phyloP scores from a whole-genome alignment of 495 filamentous ascomycete genomes.

The Alectoria sarmentosa region DNA sequence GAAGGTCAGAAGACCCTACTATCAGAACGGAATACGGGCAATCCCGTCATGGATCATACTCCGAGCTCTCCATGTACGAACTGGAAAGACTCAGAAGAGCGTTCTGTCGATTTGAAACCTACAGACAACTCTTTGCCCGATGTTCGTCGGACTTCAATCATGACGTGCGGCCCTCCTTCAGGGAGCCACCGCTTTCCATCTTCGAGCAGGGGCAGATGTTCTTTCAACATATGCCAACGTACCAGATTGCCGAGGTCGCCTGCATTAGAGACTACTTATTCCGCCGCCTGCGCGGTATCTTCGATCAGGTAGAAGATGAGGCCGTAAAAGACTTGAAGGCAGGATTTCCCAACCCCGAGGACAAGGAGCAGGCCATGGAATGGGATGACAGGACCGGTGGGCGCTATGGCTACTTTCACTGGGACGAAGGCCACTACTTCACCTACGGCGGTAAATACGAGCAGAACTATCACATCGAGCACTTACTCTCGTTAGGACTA shows the following conservation, averaged over 20 bases:
- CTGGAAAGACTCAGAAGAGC: conserved; percentile 6
- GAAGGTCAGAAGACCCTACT: background rate
- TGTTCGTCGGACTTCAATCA: background rate
- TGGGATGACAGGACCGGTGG: too few species aligned
- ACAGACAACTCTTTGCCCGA: conserved; percentile 2
- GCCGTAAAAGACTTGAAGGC: too few species aligned
- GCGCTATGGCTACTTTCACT: background rate
- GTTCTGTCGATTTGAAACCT: conserved; percentile 14
- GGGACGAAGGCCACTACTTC: too few species aligned
- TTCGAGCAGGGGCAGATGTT: background rate
- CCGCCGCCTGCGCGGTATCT: conserved; percentile 5
- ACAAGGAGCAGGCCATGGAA: too few species aligned
- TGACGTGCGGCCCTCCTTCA: background rate
- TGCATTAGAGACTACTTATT: conserved; percentile 13
- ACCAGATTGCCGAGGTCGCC: conserved; percentile 4
- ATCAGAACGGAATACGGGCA: background rate
- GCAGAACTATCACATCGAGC: background rate
- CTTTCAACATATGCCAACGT: background rate
- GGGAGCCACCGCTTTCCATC: background rate
- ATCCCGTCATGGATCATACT: background rate
- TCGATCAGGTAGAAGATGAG: background rate
- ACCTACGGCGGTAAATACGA: background rate
- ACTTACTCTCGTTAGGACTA: conserved; percentile 3
- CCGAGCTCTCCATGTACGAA: background rate
- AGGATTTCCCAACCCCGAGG: too few species aligned